Evolutionary conservation across 2,329 filamentous ascomycete species (phyloP).

Genomic region (Venturia carpophila): DNA sequence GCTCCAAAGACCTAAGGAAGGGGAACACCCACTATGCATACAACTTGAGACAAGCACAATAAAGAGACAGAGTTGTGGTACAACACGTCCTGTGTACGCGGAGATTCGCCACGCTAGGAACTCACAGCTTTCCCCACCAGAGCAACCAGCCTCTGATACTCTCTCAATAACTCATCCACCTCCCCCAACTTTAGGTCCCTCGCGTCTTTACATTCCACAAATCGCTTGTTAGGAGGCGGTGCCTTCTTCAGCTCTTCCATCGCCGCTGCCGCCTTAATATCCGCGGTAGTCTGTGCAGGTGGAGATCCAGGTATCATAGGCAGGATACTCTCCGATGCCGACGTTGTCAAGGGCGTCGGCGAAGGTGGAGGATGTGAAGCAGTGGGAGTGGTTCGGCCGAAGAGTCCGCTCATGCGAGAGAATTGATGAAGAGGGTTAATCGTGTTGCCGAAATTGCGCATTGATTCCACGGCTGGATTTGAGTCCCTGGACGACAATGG

Average conservation of each 20-base stretch:
- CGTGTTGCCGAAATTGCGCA: constrained; percentile 71
- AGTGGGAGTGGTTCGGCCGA: constrained; percentile 52
- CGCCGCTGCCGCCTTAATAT: constrained; percentile 35
- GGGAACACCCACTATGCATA: not conserved
- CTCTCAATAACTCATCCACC: constrained; percentile 39
- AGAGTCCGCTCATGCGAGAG: constrained; percentile 65
- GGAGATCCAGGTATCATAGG: not conserved
- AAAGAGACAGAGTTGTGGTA: not conserved
- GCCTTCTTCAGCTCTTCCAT: constrained; percentile 39
- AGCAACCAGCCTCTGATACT: constrained; percentile 38
- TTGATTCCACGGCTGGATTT: constrained; percentile 60
- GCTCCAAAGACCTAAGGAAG: not conserved
- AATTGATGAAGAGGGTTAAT: constrained; percentile 78
- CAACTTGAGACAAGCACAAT: not conserved
- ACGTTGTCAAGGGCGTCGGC: constrained; percentile 25
- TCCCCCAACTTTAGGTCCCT: constrained; percentile 41
- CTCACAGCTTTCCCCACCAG: constrained; percentile 36
- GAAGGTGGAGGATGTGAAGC: constrained; percentile 36
- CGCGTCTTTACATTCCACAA: constrained; percentile 40
- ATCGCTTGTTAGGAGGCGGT: constrained; percentile 40
- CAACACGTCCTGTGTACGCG: not conserved
- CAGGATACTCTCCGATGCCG: not conserved
- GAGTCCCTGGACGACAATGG: constrained; percentile 1
- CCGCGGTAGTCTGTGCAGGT: constrained; percentile 18
- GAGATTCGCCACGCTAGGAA: not conserved